Base-by-base conservation (phyloP, 129 eudicot species). In the Mikania micrantha region DNA sequence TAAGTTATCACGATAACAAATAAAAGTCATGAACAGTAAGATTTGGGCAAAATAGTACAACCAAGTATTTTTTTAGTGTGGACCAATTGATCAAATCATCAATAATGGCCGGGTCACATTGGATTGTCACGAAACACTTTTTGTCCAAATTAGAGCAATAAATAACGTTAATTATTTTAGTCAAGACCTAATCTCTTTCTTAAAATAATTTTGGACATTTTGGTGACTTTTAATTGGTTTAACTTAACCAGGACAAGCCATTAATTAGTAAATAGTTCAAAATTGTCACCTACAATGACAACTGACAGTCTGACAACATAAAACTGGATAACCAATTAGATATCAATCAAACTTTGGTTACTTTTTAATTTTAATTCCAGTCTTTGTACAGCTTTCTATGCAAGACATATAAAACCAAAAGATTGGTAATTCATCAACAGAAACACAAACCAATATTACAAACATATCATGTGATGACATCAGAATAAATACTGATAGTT, bases 381-480 rank as follows among this genome's bases (percentile, higher is more conserved):
- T 21, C n/a, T 22, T 35, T 54, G 39, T 22, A 53, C 64, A 69
- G 15, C 16, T 36, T 38, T 21, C 27, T 24, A 40, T 24, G 71
- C 77, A 63, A 31, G 24, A 60, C 20, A 24, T 54, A 13, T 38
- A 52, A 31, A n/a, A 20, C 40, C 67, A 4, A 28, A 70, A 10
- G 6, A 9, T 15, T 42, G 17, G 44, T 10, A 69, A 70, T 4
- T 25, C 36, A 71, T 59, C 34, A 59, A 35, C 31, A 24, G 17
- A 9, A 72, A 32, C 6, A 20, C 29, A 25, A 49, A 66, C 11
- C n/a, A 67, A 69, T 53, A 52, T 36, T 11, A 49, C 47, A 49
- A 13, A 9, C 11, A 20, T n/a, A 62, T 17, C 42, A 60, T 64
- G 69, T 36, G 74, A 66, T 35, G 35, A 54, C 47, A 70, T 32